These are phyloP conservation scores for Neoboletus subvelutipes DNA, from an alignment of 768 basidiomycete species.

Conservation along the genomic window DNA sequence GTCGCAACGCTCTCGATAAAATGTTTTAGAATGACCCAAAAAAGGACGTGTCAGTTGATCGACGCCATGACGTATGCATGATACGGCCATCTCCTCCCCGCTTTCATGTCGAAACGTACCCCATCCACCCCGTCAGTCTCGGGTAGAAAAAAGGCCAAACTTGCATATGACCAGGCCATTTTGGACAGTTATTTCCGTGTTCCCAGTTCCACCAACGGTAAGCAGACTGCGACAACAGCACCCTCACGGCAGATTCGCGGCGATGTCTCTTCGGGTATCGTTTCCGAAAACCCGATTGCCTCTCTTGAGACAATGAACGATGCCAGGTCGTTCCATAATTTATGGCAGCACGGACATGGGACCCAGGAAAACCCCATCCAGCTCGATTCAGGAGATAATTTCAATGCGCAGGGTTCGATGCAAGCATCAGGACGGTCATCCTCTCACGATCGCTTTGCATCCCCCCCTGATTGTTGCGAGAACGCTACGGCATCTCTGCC, in stretches of 20 bases:
- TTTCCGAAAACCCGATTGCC: slow-evolving; percentile 18
- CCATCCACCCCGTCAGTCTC: slow-evolving; percentile 9
- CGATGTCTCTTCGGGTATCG: slow-evolving; percentile 6
- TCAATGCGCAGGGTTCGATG: slow-evolving; percentile 6
- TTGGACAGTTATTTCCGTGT: slow-evolving; percentile 31
- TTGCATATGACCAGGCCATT: slow-evolving; percentile 16
- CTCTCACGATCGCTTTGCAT: slow-evolving; percentile 11
- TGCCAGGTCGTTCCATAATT: neutral
- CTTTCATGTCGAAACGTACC: slow-evolving; percentile 24
- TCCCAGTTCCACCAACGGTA: slow-evolving; percentile 10
- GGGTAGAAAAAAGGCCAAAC: slow-evolving; percentile 24
- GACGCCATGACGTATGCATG: slow-evolving; percentile 29
- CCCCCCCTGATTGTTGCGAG: slow-evolving; percentile 11
- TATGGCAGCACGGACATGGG: slow-evolving; percentile 26
- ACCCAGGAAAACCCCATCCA: slow-evolving; percentile 25
- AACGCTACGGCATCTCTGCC: slow-evolving; percentile 7
- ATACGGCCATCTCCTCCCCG: slow-evolving; percentile 10
- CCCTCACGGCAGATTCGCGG: slow-evolving; percentile 19
- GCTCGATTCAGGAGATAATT: slow-evolving; percentile 23
- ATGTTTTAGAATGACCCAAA: slow-evolving; percentile 18
- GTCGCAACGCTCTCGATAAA: neutral
- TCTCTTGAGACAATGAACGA: slow-evolving; percentile 6
- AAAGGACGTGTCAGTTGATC: slow-evolving; percentile 22
- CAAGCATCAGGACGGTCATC: slow-evolving; percentile 8
- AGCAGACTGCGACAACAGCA: slow-evolving; percentile 9